Evolutionary conservation across 768 basidiomycete genomes (phyloP).

Genomic region (Boletus rubropictus): DNA sequence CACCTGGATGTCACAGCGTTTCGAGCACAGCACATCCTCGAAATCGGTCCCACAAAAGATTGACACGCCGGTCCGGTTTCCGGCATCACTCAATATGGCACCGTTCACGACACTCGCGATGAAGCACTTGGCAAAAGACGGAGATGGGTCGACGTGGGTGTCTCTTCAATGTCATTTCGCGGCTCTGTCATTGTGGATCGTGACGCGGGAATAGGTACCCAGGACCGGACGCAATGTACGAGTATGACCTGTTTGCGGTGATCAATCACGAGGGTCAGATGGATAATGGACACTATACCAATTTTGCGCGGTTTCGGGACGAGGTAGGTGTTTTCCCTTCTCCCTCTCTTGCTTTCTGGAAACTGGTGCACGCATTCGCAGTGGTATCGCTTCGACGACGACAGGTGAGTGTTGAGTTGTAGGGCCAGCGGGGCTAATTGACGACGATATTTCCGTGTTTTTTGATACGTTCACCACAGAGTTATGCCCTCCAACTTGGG

Average conservation of each 20-base stretch:
- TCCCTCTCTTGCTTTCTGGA: neutral
- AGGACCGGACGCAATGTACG: conserved; percentile 66
- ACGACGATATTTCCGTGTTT: neutral
- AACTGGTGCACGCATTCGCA: conserved; percentile 25
- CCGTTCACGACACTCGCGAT: conserved; percentile 70
- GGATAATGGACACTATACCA: conserved; percentile 93
- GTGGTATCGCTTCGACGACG: conserved; percentile 96
- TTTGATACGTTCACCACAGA: conserved; percentile 31
- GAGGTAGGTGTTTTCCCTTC: conserved; percentile 60
- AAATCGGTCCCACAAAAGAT: conserved; percentile 78
- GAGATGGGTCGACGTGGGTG: conserved; percentile 23
- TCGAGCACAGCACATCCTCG: conserved; percentile 78
- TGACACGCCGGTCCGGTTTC: conserved; percentile 76
- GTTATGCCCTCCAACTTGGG: conserved; percentile 67
- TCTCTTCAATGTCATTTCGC: neutral
- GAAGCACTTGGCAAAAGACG: conserved; percentile 45
- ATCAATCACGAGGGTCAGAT: conserved; percentile 94
- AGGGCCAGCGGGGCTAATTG: neutral
- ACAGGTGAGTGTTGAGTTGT: conserved; percentile 53
- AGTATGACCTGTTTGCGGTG: conserved; percentile 89
- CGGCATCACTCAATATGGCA: conserved; percentile 80
- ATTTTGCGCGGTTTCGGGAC: conserved; percentile 77
- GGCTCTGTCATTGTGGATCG: neutral
- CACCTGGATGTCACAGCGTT: conserved; percentile 50
- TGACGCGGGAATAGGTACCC: conserved; percentile 31